Evolutionary conservation across 371 early-diverging fungal genomes (phyloP), one percentile per base, ranked within the genome.

Genomic region (Mucor indicus): DNA sequence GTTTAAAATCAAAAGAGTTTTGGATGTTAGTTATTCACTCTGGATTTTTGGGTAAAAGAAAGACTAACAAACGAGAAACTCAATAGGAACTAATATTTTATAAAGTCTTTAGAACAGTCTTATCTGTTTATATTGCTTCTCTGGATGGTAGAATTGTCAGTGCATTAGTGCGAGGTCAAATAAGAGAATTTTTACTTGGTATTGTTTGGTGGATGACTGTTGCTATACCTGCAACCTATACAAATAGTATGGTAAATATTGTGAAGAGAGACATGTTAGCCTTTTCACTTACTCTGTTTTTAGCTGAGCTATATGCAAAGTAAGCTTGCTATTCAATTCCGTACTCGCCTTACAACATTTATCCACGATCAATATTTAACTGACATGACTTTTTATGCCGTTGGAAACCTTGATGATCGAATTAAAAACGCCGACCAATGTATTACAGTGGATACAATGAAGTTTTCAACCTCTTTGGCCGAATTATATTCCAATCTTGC

Each of bases 201-300:
- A 79, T 97, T 40, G 69, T 75, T 25, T 88, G 84, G 77, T 97
- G 94, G 92, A 92, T 97, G 86, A 77, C 81, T 9, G 87, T 95
- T 27, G 91, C 95, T 9, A 75, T 97, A 19, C 97, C 97, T 9
- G 96, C 97, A 1, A 95, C 96, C 15, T 92, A 91, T 67, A 97
- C 97, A 50, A 97, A 97, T 69, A 89, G 90, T 65, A 90, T 95
- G 90, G 87, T 84, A 75, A 70, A 24, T 33, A 29, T 8, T 29
- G 8, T 8, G 6, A 29, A 29, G 30, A 29, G 12, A 6, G 6
- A 8, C 30, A 29, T 29, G 12, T 29, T 29, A 12, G 12, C 30
- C 8, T 29, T 12, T 29, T 4, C 10, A 13, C 72, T 20, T 11
- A 42, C 17, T 27, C 15, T 30, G 38, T 20, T 2, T 27, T 1